Conservation (phyloP, 1,139 yeast genomes). For the Suhomyces wounanorum region DNA sequence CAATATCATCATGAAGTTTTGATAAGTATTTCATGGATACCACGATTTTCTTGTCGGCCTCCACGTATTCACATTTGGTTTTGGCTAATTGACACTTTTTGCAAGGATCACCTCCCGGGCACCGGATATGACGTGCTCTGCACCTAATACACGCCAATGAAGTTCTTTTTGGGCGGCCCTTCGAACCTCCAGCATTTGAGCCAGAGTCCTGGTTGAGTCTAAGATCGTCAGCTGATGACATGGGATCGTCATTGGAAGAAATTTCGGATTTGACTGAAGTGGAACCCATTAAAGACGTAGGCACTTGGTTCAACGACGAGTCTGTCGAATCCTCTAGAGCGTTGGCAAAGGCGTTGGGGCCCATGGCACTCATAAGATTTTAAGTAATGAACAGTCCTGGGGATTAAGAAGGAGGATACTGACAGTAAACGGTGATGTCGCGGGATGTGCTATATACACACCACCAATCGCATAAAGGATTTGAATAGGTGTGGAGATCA, state of each 20-base stretch:
- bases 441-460: neutral
- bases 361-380: neutral
- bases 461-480: neutral
- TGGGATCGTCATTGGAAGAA: neutral
- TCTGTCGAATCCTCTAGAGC: slow-evolving; percentile 1
- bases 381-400: neutral
- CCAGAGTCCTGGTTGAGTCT: neutral
- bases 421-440: neutral
- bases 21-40: slow-evolving; percentile 74
- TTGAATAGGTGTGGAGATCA: neutral
- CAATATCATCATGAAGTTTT: slow-evolving; percentile 66
- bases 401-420: neutral
- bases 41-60: slow-evolving; percentile 76
- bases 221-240: neutral
- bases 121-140: slow-evolving; percentile 72
- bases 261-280: neutral
- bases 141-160: slow-evolving; percentile 65
- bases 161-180: slow-evolving; percentile 29
- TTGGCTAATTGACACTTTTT: slow-evolving; percentile 60
- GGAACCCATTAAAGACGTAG: neutral
- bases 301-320: neutral
- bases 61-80: slow-evolving; percentile 71
- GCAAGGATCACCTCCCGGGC: slow-evolving; percentile 84
- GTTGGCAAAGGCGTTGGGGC: slow-evolving; percentile 2
- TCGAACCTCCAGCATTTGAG: neutral